Conservation (phyloP, 345 rosid genomes). For the Eucalyptus melliodora region DNA sequence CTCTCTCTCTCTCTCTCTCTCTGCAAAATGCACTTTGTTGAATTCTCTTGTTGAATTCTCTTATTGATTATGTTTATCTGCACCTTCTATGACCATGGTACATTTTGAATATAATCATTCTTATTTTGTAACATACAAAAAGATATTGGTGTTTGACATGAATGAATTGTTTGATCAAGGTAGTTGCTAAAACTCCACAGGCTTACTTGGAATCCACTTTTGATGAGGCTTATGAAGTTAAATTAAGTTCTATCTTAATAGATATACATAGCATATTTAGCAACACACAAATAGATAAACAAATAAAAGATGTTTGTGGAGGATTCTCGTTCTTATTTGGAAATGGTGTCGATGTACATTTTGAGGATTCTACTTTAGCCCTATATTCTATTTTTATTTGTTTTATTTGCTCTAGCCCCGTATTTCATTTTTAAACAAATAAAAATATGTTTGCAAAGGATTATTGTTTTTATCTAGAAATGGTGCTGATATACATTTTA, state of each 20-base stretch:
- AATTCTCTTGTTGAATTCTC: too few relatives aligned
- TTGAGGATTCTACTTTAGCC: background rate
- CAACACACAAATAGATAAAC: background rate
- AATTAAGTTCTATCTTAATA: background rate
- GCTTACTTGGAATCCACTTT: background rate
- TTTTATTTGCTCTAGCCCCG: too few relatives aligned
- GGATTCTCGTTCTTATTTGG: background rate
- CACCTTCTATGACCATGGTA: background rate
- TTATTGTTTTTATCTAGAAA: too few relatives aligned
- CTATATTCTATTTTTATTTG: too few relatives aligned
- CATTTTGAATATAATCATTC: background rate
- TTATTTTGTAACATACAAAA: background rate
- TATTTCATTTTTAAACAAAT: too few relatives aligned
- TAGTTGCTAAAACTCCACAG: too few relatives aligned
- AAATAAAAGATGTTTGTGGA: background rate
- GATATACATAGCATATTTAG: background rate
- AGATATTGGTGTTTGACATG: background rate
- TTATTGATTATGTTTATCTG: background rate
- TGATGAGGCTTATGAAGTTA: background rate
- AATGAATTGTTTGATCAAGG: too few relatives aligned
- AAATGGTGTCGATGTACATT: background rate
- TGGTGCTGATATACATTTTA: too few relatives aligned
- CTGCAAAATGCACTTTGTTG: background rate
- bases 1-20: background rate
- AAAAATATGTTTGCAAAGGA: too few relatives aligned